phyloP scores from a whole-genome alignment of 2,329 filamentous ascomycete genomes.

The Bipolaris bicolor region DNA sequence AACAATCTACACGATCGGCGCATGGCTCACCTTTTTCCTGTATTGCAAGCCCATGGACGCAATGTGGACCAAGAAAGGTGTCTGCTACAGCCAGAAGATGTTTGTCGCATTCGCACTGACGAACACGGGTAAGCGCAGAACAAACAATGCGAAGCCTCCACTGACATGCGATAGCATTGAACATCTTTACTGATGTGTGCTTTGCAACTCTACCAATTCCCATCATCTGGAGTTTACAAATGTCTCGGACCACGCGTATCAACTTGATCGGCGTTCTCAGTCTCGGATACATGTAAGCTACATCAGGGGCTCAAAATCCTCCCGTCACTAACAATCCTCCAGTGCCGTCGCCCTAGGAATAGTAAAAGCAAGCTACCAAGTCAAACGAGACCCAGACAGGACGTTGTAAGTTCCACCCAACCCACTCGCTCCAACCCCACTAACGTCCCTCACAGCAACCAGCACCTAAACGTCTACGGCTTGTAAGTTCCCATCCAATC shows the following conservation, averaged over 20 bases:
- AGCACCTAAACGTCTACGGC: not conserved
- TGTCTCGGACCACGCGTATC: not conserved
- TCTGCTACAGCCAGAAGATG: slow-evolving; percentile 1
- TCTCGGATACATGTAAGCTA: slow-evolving; percentile 1
- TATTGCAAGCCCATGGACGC: not conserved
- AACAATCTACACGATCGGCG: slow-evolving; percentile 1
- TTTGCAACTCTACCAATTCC: slow-evolving; percentile 5
- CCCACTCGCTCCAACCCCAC: not conserved
- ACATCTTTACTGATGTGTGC: slow-evolving; percentile 12
- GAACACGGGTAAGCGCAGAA: not conserved
- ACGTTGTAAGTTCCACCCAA: not conserved
- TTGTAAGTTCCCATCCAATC: not conserved
- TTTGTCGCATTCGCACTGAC: not conserved
- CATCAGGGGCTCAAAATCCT: too few species aligned
- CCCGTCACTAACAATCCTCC: not conserved
- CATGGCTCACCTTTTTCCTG: slow-evolving; percentile 4
- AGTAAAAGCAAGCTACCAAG: not conserved
- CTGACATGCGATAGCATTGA: not conserved
- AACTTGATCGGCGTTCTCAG: slow-evolving; percentile 4
- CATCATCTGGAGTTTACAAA: slow-evolving; percentile 8
- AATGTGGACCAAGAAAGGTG: not conserved
- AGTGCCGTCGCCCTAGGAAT: slow-evolving; percentile 3
- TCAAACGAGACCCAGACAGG: not conserved
- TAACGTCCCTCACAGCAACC: not conserved
- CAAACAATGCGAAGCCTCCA: not conserved